phyloP scores from a whole-genome alignment of 208 protist genomes.

The Plasmodiophora brassicae region DNA sequence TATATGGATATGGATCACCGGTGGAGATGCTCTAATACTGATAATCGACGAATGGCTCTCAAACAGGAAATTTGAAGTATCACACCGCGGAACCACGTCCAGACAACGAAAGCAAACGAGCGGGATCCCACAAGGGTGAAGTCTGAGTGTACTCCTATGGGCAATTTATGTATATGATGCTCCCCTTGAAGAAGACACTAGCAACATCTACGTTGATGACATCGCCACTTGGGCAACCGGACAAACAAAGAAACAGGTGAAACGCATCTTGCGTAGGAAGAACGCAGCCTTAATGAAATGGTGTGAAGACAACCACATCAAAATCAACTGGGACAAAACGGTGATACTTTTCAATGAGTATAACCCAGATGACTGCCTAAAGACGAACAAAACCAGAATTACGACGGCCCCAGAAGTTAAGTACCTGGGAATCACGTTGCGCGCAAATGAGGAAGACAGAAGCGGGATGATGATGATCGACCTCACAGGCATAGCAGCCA shows the following conservation, averaged over 20 bases:
- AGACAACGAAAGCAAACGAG: neutral
- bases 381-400: neutral
- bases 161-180: no score
- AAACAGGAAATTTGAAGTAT: neutral
- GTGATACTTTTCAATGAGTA: neutral
- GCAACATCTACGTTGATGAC: no score
- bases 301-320: neutral
- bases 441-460: neutral
- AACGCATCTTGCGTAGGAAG: neutral
- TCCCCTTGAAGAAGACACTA: no score
- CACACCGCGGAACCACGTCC: neutral
- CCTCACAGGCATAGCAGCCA: neutral
- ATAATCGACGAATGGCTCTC: neutral
- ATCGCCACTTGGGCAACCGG: neutral
- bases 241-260: neutral
- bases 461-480: neutral
- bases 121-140: constrained; percentile 6
- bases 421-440: neutral
- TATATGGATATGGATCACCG: no score
- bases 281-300: neutral
- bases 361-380: neutral
- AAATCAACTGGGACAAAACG: neutral
- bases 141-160: neutral
- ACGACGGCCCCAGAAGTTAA: neutral
- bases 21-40: no score